These are phyloP conservation scores for Juglanconis sp. DNA, from an alignment of 2,329 filamentous ascomycete genomes.

Conservation along the genomic window DNA sequence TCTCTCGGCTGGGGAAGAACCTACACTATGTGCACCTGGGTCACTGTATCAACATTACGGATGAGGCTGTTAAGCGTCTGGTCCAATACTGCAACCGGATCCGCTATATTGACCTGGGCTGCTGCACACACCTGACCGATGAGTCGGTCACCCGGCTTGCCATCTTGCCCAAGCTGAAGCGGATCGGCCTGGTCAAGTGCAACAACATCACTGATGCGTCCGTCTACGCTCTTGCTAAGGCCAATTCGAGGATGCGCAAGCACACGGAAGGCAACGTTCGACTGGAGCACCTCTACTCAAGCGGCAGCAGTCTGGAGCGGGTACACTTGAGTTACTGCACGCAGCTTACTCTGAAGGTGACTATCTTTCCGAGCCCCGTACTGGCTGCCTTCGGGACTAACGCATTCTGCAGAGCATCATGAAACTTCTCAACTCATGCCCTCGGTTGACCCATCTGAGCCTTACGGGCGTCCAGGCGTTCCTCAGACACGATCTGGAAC, in stretches of 20 bases:
- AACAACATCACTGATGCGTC: slow-evolving; percentile 84
- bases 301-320: slow-evolving; percentile 72
- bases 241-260: slow-evolving; percentile 52
- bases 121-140: slow-evolving; percentile 86
- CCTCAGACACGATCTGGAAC: slow-evolving; percentile 76
- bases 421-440: slow-evolving; percentile 82
- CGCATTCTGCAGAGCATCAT: slow-evolving; percentile 73
- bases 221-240: slow-evolving; percentile 77
- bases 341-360: slow-evolving; percentile 75
- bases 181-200: slow-evolving; percentile 95
- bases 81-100: slow-evolving; percentile 89
- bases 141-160: slow-evolving; percentile 80
- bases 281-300: slow-evolving; percentile 50
- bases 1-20: slow-evolving; percentile 88
- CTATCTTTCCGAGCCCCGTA: slow-evolving; percentile 27
- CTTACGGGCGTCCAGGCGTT: slow-evolving; percentile 93
- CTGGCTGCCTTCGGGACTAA: slow-evolving; percentile 11
- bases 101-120: slow-evolving; percentile 96
- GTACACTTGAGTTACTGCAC: slow-evolving; percentile 96
- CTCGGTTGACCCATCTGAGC: slow-evolving; percentile 87
- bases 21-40: slow-evolving; percentile 94
- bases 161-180: slow-evolving; percentile 83
- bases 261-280: slow-evolving; percentile 47
- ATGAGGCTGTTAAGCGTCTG: slow-evolving; percentile 78
- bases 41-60: slow-evolving; percentile 88